These are phyloP conservation scores for Talaromyces sp. DNA, from an alignment of 2,329 filamentous ascomycete species.

Conservation along the genomic window DNA sequence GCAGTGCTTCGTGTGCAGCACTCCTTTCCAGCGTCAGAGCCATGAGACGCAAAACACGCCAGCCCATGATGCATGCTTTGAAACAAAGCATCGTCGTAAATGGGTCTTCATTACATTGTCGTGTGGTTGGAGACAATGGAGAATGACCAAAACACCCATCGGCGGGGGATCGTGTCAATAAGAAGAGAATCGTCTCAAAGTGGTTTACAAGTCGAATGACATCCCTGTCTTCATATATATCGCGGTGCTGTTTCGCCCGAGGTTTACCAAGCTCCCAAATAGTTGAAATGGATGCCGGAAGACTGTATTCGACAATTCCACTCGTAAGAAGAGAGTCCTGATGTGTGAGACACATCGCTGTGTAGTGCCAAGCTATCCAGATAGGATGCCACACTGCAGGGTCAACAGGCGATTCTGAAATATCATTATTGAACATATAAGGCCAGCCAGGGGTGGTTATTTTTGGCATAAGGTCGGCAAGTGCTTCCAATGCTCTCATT, in stretches of 20 bases:
- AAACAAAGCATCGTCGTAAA: neutral
- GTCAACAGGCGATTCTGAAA: neutral
- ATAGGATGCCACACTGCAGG: neutral
- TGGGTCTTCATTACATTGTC: neutral
- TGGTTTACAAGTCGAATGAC: neutral
- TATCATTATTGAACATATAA: neutral
- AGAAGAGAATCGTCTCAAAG: neutral
- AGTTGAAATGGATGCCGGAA: neutral
- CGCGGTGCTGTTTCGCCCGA: neutral
- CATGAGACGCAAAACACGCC: constrained; percentile 1
- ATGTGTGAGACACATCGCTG: neutral
- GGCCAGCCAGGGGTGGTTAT: neutral
- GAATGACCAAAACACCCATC: neutral
- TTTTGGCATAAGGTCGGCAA: neutral
- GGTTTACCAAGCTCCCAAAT: constrained; percentile 2
- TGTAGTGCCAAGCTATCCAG: constrained; percentile 6
- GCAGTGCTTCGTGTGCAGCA: neutral
- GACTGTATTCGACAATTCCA: constrained; percentile 1
- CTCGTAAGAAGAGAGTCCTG: neutral
- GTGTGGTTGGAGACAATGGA: neutral
- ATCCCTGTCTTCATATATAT: constrained; percentile 1
- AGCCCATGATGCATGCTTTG: constrained; percentile 3
- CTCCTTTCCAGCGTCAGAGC: neutral
- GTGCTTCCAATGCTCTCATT: neutral
- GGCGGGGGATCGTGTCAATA: neutral